Evolutionary conservation across 2,329 filamentous ascomycete genomes (phyloP).

Genomic region (Nemania sp.): DNA sequence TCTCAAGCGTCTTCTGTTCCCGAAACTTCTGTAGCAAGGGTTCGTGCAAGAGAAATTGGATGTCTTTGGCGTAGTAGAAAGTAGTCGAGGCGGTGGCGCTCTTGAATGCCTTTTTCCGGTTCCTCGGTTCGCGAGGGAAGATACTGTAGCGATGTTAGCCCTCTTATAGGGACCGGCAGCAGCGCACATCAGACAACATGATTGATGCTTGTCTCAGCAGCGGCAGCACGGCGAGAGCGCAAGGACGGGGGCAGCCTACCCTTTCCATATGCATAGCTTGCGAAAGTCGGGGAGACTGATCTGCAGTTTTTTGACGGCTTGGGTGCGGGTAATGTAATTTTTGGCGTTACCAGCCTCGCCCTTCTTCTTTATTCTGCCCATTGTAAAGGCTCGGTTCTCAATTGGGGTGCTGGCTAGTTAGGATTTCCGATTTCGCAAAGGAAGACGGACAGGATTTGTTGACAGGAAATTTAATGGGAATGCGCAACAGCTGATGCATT

Average conservation of each 20-base stretch:
- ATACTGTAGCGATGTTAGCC: constrained; percentile 52
- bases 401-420: constrained; percentile 12
- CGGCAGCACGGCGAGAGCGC: too few species aligned
- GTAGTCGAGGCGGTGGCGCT: constrained; percentile 88
- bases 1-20: constrained; percentile 93
- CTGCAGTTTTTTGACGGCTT: constrained; percentile 96
- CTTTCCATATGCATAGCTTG: constrained; percentile 99
- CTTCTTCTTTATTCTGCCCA: constrained; percentile 89
- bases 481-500: constrained; percentile 2
- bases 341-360: constrained; percentile 90
- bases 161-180: too few species aligned
- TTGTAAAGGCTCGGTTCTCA: constrained; percentile 38
- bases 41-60: constrained; percentile 97
- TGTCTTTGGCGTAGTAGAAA: constrained; percentile 91
- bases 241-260: constrained; percentile 42
- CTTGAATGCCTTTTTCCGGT: constrained; percentile 95
- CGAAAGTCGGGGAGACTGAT: constrained; percentile 96
- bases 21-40: constrained; percentile 92
- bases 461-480: constrained; percentile 24
- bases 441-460: constrained; percentile 6
- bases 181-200: too few species aligned
- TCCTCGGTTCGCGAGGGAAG: constrained; percentile 94
- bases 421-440: constrained; percentile 10
- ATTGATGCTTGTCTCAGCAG: too few species aligned
- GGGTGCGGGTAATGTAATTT: constrained; percentile 97